These are phyloP conservation scores for Heritiera littoralis DNA, from an alignment of 345 rosid genomes.

Conservation along the genomic window DNA sequence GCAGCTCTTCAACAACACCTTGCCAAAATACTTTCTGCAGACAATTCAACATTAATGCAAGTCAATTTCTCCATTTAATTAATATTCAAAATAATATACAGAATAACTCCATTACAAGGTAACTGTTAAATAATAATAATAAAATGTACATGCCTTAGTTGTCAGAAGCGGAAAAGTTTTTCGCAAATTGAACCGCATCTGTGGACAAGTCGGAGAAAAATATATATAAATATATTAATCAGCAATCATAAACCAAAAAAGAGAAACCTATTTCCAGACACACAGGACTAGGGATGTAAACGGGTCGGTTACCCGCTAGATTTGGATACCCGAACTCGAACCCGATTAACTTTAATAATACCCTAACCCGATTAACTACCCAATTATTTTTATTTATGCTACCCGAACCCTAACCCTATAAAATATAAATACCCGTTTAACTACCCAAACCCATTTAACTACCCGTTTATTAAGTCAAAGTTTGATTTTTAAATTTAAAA, in stretches of 20 bases:
- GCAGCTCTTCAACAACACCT: conserved; percentile 96
- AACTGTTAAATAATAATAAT: neutral
- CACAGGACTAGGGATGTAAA: too few relatives aligned
- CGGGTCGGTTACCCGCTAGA: too few relatives aligned
- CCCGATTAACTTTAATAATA: too few relatives aligned
- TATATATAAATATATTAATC: neutral
- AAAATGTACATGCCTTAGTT: conserved; percentile 58
- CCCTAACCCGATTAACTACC: too few relatives aligned
- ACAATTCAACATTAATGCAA: conserved; percentile 8
- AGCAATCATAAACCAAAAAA: conserved; percentile 21
- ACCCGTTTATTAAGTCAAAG: too few relatives aligned
- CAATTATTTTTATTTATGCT: too few relatives aligned
- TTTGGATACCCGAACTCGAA: too few relatives aligned
- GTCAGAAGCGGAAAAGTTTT: conserved; percentile 83
- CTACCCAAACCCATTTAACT: too few relatives aligned
- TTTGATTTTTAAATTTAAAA: too few relatives aligned
- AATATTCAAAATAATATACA: neutral
- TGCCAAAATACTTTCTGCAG: conserved; percentile 94
- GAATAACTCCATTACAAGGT: neutral
- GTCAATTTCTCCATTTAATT: neutral
- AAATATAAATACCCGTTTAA: too few relatives aligned
- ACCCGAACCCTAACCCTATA: too few relatives aligned
- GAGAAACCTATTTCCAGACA: conserved; percentile 18
- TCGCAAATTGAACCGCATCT: conserved; percentile 88
- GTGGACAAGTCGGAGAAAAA: conserved; percentile 10